Conservation (phyloP, 192 early-diverging fungal species). For the Entomortierella beljakovae region DNA sequence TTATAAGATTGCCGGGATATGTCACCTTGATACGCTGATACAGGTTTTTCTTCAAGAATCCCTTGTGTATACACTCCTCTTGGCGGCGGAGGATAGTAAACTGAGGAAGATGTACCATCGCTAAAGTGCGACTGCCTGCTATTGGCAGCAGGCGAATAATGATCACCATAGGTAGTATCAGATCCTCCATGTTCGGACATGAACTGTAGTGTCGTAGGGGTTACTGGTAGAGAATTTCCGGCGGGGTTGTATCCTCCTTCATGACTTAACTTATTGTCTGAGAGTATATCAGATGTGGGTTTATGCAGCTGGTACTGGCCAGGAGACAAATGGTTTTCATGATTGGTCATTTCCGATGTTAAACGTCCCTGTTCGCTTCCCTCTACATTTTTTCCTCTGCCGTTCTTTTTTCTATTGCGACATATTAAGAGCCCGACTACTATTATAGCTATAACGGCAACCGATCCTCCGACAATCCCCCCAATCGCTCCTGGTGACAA, state of each 20-base stretch:
- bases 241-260: background rate
- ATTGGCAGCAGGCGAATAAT: background rate
- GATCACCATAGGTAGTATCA: background rate
- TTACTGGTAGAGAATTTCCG: conserved; percentile 13
- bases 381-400: background rate
- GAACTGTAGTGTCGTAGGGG: conserved; percentile 25
- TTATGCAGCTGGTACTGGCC: background rate
- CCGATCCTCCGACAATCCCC: background rate
- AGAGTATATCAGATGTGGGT: background rate
- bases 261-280: background rate
- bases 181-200: conserved; percentile 1
- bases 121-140: conserved; percentile 23
- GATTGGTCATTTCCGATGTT: background rate
- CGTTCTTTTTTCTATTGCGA: background rate
- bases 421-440: background rate
- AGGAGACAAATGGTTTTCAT: background rate
- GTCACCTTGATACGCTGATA: background rate
- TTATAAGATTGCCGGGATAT: conserved; percentile 5
- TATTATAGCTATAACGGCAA: background rate
- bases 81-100: conserved; percentile 17
- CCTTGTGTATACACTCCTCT: background rate
- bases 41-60: background rate
- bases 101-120: conserved; percentile 8
- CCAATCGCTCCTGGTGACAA: conserved; percentile 17
- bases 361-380: background rate